These are phyloP conservation scores for Alternaria novae-zelandiae DNA, from an alignment of 2,329 filamentous ascomycete species.

Conservation along the genomic window DNA sequence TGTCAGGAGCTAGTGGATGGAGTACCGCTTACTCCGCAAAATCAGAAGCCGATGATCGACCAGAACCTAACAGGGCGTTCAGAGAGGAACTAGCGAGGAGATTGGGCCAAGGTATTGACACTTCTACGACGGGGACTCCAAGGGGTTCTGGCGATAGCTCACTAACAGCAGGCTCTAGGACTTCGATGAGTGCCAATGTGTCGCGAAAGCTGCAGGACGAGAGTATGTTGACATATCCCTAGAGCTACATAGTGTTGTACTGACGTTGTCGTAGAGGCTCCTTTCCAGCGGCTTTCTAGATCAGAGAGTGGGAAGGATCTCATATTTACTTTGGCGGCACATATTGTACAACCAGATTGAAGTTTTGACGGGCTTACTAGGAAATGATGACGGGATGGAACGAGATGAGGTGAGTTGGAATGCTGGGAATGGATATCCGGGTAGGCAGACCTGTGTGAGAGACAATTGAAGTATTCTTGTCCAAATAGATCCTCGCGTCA, in stretches of 20 bases:
- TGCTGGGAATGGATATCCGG: neutral
- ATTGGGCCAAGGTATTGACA: neutral
- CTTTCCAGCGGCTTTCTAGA: neutral
- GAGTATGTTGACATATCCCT: neutral
- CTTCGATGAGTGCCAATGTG: slow-evolving; percentile 1
- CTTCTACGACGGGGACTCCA: neutral
- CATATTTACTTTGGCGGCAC: neutral
- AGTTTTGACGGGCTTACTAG: neutral
- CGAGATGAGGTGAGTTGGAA: neutral
- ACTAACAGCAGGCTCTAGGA: slow-evolving; percentile 1
- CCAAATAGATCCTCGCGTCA: neutral
- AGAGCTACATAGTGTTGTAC: neutral
- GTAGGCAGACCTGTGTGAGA: neutral
- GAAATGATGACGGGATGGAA: neutral
- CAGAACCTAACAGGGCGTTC: slow-evolving; percentile 3
- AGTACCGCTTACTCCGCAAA: neutral
- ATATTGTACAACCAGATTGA: neutral
- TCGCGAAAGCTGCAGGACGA: neutral
- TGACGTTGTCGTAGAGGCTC: neutral
- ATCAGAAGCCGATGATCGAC: neutral
- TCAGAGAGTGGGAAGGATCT: neutral
- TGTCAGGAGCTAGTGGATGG: neutral
- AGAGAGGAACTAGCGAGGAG: neutral
- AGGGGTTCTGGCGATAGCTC: neutral
- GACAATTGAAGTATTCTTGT: neutral